Percentiles rank a stretch among this genome's conserved stretches.
phyloP scores from a whole-genome alignment of 2,329 filamentous ascomycete genomes.

The Fusarium virguliforme region DNA sequence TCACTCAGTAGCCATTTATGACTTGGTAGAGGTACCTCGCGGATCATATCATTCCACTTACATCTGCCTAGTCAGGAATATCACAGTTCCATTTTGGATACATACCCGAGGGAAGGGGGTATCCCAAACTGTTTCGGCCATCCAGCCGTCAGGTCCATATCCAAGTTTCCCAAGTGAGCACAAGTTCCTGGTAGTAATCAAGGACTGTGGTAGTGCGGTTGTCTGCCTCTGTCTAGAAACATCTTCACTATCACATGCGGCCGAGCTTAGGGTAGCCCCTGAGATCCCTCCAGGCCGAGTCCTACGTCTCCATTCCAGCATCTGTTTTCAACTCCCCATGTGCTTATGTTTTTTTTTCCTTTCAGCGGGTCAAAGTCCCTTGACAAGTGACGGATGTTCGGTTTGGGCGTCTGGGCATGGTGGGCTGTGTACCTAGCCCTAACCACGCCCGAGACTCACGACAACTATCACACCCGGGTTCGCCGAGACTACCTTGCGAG shows the following conservation, averaged over 20 bases:
- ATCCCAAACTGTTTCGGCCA: neutral
- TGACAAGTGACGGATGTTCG: neutral
- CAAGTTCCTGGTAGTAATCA: neutral
- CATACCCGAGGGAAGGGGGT: neutral
- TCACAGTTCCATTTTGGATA: neutral
- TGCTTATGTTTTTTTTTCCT: neutral
- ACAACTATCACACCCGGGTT: neutral
- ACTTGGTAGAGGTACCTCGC: neutral
- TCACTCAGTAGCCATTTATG: neutral
- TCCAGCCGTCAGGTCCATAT: neutral
- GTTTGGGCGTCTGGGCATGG: neutral
- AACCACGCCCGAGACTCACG: neutral
- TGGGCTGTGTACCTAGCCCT: neutral
- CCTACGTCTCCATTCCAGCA: neutral
- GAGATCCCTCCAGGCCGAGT: neutral
- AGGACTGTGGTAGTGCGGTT: constrained; percentile 1
- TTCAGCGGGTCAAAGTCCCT: neutral
- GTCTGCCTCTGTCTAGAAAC: neutral
- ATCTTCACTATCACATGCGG: constrained; percentile 1
- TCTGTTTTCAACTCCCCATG: neutral
- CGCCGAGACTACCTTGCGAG: neutral
- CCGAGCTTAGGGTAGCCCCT: neutral
- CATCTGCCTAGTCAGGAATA: neutral
- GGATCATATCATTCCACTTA: neutral
- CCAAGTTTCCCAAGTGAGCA: neutral